Base-by-base conservation (phyloP, 176 grass and related monocot genomes). In the Neostapfia colusana region DNA sequence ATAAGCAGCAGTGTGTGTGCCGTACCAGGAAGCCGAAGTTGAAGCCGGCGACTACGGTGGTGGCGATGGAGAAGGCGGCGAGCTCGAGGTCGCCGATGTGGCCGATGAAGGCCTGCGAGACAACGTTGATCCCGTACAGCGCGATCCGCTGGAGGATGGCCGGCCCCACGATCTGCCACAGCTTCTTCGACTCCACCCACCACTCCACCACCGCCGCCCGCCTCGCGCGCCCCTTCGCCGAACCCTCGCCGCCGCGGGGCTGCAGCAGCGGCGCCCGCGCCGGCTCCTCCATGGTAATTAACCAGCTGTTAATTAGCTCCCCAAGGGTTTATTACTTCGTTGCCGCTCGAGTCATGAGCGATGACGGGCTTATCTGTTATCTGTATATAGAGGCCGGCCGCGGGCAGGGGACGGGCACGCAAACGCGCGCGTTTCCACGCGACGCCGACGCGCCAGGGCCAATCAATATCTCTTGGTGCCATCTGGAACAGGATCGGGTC, bases 11-110 rank as follows among this genome's bases (percentile, higher is more conserved):
- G 18, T n/a, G 42, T 16, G 23, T 43, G 10, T 2, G 8, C 0
- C 1, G 27, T 79, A 89, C 92, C 88, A 95, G 21, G 73, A 95
- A 70, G 0, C 91, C 91, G 28, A 90, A 94, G 75, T 72, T 85
- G 78, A 93, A 85, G 6, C 85, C 85, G 15, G 70, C 45, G 65
- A 93, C 71, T 58, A 93, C 82, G 34, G 54, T 85, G 69, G 65
- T 28, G 31, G 84, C 84, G 63, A 93, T 85, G 78, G 88, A 88
- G 74, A 90, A 66, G 65, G 91, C 64, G 24, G 88, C 91, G 50
- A 93, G 88, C 81, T 91, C 85, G 67, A 91, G 81, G 75, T 88
- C 85, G 20, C 88, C 84, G 34, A 90, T n/a, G 75, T 93, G 90
- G 21, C 90, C 87, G 31, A 75, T 71, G 75, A 87, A 88, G 59